Percentiles rank a stretch among this genome's conserved stretches.
These are phyloP conservation scores for Amanita subjunquillea DNA, from an alignment of 768 basidiomycete species.

Conservation along the genomic window DNA sequence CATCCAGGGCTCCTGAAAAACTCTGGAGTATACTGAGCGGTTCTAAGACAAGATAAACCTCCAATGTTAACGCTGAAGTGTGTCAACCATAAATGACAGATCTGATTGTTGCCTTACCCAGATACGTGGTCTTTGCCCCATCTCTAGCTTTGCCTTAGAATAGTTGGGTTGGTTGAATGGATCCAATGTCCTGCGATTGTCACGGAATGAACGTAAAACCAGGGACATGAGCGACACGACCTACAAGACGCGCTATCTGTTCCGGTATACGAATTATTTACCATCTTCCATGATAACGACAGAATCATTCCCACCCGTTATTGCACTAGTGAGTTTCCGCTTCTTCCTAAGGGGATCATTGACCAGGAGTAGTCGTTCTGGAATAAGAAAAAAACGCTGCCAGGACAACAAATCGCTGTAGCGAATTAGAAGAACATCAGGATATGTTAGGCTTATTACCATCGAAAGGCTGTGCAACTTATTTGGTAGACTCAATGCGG, in stretches of 20 bases:
- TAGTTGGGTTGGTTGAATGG: slow-evolving; percentile 62
- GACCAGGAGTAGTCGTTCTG: too few species aligned
- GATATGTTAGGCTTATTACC: too few species aligned
- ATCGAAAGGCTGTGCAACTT: background rate
- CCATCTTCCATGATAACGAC: slow-evolving; percentile 51
- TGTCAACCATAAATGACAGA: background rate
- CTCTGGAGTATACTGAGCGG: slow-evolving; percentile 57
- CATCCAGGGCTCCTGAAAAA: slow-evolving; percentile 47
- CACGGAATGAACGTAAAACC: background rate
- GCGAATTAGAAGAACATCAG: too few species aligned
- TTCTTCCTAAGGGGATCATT: slow-evolving; percentile 12
- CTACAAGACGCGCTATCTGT: slow-evolving; percentile 46
- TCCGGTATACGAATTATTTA: slow-evolving; percentile 56
- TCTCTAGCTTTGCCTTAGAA: slow-evolving; percentile 52
- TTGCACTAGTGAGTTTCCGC: background rate
- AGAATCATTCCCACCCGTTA: slow-evolving; percentile 50
- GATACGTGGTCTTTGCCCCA: slow-evolving; percentile 49
- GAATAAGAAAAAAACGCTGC: too few species aligned
- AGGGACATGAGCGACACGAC: slow-evolving; percentile 30
- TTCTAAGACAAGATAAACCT: slow-evolving; percentile 63
- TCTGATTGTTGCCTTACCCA: slow-evolving; percentile 11
- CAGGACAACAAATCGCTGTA: too few species aligned
- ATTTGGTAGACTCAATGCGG: background rate
- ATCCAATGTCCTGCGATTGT: slow-evolving; percentile 37
- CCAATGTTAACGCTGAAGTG: slow-evolving; percentile 51